Evolutionary conservation across 1,139 yeast species (phyloP).

Genomic region (Geotrichum fermentans): DNA sequence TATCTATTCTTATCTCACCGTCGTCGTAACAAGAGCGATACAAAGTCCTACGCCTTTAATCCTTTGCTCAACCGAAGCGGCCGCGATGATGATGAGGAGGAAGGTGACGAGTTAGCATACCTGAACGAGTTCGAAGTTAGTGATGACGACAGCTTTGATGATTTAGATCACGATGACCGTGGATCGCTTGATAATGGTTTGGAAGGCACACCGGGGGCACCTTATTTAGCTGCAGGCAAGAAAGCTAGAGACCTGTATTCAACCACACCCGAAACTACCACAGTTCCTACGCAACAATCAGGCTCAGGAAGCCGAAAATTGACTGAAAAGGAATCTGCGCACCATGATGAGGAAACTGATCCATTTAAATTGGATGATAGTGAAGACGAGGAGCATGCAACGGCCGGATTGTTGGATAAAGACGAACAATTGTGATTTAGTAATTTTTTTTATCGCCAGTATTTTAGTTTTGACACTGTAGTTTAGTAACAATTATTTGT

Average conservation of each 20-base stretch:
- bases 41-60: constrained; percentile 24
- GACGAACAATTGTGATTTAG: neutral
- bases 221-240: constrained; percentile 22
- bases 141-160: constrained; percentile 17
- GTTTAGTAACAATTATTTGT: too few relatives aligned
- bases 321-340: neutral
- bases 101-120: constrained; percentile 22
- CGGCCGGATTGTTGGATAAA: constrained; percentile 4
- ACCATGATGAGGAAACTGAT: neutral
- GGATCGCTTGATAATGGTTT: neutral
- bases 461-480: too few relatives aligned
- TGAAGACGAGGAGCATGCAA: neutral
- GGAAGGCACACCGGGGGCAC: neutral
- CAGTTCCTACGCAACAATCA: neutral
- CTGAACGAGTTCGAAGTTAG: constrained; percentile 20
- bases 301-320: neutral
- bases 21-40: constrained; percentile 20
- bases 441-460: too few relatives aligned
- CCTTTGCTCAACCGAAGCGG: constrained; percentile 7
- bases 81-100: constrained; percentile 20
- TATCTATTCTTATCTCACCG: constrained; percentile 32
- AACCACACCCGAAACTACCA: neutral
- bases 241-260: constrained; percentile 26
- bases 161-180: constrained; percentile 10
- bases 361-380: constrained; percentile 2